A percentile compares a stretch with the other conserved stretches of the same genome.
Evolutionary conservation across 257 asterid species (phyloP).

Genomic region (Jacaranda mimosifolia): DNA sequence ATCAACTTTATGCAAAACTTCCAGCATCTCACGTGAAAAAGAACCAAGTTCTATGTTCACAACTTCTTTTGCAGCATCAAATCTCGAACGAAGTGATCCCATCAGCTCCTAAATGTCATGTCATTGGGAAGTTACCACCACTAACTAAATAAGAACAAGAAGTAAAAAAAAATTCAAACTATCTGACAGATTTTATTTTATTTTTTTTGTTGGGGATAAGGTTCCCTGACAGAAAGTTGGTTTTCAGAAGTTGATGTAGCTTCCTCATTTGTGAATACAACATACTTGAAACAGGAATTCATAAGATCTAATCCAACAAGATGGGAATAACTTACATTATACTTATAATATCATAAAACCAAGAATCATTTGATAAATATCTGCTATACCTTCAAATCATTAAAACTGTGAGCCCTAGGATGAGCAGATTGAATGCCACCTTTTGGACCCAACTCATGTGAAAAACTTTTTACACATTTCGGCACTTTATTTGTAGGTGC

Average conservation of each 20-base stretch:
- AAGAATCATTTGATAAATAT: conserved; percentile 31
- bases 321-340: background rate
- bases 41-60: conserved; percentile 80
- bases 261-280: background rate
- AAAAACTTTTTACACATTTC: conserved; percentile 81
- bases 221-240: background rate
- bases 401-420: conserved; percentile 83
- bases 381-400: conserved; percentile 77
- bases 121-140: conserved; percentile 22
- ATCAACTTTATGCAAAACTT: conserved; percentile 58
- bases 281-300: conserved; percentile 31
- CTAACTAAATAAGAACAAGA: conserved; percentile 21
- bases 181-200: background rate
- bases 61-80: conserved; percentile 87
- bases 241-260: conserved; percentile 32
- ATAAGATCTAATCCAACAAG: conserved; percentile 32
- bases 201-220: too few relatives aligned
- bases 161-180: conserved; percentile 28
- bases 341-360: conserved; percentile 10
- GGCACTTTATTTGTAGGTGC: conserved; percentile 52
- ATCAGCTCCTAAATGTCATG: conserved; percentile 71
- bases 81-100: conserved; percentile 81
- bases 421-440: conserved; percentile 73
- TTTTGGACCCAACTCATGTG: conserved; percentile 91
- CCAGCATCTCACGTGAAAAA: conserved; percentile 74